Evolutionary conservation across 768 basidiomycete species (phyloP).

Genomic region (Jaapia argillacea): DNA sequence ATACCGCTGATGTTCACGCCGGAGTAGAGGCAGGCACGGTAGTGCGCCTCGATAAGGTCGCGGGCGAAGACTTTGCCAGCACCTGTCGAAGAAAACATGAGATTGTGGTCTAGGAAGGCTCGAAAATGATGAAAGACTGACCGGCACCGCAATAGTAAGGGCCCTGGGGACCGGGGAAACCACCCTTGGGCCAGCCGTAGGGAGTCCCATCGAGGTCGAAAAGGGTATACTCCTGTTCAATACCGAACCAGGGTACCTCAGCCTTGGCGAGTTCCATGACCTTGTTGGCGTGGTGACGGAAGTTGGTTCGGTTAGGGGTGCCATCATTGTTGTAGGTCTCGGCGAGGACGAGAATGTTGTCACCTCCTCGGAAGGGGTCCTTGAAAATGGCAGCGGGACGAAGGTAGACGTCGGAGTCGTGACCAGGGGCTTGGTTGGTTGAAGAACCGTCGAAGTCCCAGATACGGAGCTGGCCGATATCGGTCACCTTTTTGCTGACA

Average conservation of each 20-base stretch:
- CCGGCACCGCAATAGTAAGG: conserved; percentile 99
- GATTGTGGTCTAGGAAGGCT: background rate
- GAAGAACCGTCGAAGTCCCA: conserved; percentile 99
- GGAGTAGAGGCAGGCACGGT: conserved; percentile 90
- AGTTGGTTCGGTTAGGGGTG: conserved; percentile 94
- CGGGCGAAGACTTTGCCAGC: conserved; percentile 97
- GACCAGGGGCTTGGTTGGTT: conserved; percentile 92
- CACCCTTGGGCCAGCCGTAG: conserved; percentile 96
- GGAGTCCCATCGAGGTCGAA: conserved; percentile 88
- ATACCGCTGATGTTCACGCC: conserved; percentile 98
- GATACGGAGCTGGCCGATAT: conserved; percentile 85
- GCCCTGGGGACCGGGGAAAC: conserved; percentile 98
- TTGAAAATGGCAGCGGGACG: conserved; percentile 96
- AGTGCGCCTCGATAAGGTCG: conserved; percentile 98
- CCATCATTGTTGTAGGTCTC: conserved; percentile 99
- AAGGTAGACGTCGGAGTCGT: conserved; percentile 96
- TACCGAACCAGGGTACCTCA: conserved; percentile 85
- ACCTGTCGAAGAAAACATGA: conserved; percentile 33
- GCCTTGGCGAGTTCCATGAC: conserved; percentile 89
- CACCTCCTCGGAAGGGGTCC: conserved; percentile 97
- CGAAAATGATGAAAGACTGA: conserved; percentile 23
- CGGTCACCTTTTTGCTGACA: conserved; percentile 74
- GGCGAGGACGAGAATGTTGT: conserved; percentile 95
- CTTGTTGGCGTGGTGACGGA: conserved; percentile 90
- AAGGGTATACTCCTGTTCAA: conserved; percentile 99